Evolutionary conservation across 345 rosid genomes (phyloP), one percentile per base, ranked within the genome.

Genomic region (Luvunga scandens): DNA sequence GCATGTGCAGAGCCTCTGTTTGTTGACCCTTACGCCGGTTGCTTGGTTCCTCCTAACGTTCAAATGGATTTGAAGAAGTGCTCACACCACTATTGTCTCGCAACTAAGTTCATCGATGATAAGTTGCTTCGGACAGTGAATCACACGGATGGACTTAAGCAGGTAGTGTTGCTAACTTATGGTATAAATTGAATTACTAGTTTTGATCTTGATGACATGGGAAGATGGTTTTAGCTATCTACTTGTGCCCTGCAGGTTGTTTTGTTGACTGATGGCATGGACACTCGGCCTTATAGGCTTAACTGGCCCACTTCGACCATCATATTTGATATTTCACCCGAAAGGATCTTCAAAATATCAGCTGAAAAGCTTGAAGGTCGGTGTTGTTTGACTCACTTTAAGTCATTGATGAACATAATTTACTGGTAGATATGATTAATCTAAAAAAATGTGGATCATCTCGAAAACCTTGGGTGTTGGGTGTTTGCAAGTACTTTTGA

Each of bases 181-280:
- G 45, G 6, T 62, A n/a, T 33, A 56, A 65, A 62, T 53, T 60
- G 30, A 61, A 75, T 75, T 65, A 34, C 30, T 53, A 60, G 19
- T 73, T 76, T 24, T 45, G 59, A 28, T 48, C 34, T 27, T 68
- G 63, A 77, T 63, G 73, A 63, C 31, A 75, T 25, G 34, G 9
- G 34, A 30, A 25, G 62, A 80, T 33, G 24, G 50, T 65, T 71
- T 66, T 63, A 14, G 34, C 62, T 66, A 69, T 78, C 14, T 71
- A 71, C 70, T 78, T 50, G 42, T 63, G 25, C 76, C 28, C 14
- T 88, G 86, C 89, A 93, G 99, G 94, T 93, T 86, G 97, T 95
- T 76, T 78, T 95, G 80, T 84, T 95, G 75, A 86, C 96, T 19
- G 96, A 95, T 85, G 99, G 99, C 12, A 91, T 93, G 98, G 98